These are phyloP conservation scores for Lagerstroemia speciosa DNA, from an alignment of 345 rosid genomes.

Conservation along the genomic window DNA sequence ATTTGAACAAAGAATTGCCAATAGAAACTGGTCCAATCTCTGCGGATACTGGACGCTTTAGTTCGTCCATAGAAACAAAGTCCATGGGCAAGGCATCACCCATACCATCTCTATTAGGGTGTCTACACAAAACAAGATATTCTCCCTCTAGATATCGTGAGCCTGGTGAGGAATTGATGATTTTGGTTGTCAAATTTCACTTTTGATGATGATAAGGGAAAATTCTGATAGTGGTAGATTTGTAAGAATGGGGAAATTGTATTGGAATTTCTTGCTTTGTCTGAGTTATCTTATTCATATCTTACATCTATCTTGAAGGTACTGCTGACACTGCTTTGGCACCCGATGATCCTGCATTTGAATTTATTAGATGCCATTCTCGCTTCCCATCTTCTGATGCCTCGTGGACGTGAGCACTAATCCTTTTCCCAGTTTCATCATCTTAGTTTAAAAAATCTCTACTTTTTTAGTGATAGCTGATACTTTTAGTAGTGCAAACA, in stretches of 20 bases:
- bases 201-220: neutral
- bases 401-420: conserved; percentile 1
- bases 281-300: neutral
- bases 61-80: neutral
- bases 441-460: too few relatives aligned
- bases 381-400: neutral
- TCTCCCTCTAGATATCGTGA: neutral
- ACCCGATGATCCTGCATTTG: neutral
- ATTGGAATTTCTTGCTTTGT: neutral
- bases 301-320: neutral
- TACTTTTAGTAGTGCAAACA: neutral
- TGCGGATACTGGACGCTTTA: neutral
- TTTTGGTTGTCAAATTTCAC: neutral
- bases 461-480: neutral
- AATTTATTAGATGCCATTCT: neutral
- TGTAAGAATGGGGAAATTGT: neutral
- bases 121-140: neutral
- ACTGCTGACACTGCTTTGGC: neutral
- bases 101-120: neutral
- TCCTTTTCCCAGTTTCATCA: neutral
- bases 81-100: neutral
- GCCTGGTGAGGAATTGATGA: neutral
- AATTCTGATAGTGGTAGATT: neutral
- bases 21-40: neutral
- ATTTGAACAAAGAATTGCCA: neutral